A percentile compares a stretch with the other conserved stretches of the same genome.
Evolutionary conservation across 306 rosid species (phyloP).

Genomic region (Dicorynia guianensis): DNA sequence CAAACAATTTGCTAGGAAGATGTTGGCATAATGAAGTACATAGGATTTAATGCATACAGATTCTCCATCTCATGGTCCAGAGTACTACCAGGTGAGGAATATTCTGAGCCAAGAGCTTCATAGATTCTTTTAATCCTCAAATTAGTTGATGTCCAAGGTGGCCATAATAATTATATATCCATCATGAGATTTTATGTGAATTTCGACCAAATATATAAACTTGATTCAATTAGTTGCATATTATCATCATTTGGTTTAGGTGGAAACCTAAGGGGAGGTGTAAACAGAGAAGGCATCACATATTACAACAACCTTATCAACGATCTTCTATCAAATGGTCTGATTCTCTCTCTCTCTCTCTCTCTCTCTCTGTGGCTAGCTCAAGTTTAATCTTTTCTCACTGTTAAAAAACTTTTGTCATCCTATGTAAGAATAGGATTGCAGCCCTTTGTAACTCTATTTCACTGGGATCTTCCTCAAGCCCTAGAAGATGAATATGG

Average conservation of each 20-base stretch:
- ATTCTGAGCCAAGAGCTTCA: background rate
- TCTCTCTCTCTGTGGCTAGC: background rate
- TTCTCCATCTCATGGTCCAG: slow-evolving; percentile 68
- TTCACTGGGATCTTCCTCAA: slow-evolving; percentile 72
- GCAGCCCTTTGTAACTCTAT: slow-evolving; percentile 56
- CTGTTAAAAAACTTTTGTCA: background rate
- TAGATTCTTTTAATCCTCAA: slow-evolving; percentile 5
- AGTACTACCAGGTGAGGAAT: slow-evolving; percentile 56
- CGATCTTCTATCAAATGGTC: slow-evolving; percentile 60
- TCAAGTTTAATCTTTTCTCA: background rate
- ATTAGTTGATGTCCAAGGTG: background rate
- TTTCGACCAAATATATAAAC: background rate
- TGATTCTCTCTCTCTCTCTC: background rate
- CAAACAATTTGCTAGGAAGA: slow-evolving; percentile 50
- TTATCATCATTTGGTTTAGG: slow-evolving; percentile 36
- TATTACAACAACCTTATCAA: slow-evolving; percentile 66
- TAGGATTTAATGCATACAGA: slow-evolving; percentile 57
- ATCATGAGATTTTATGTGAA: background rate
- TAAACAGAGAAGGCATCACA: slow-evolving; percentile 54
- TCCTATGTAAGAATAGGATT: slow-evolving; percentile 40
- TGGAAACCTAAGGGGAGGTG: slow-evolving; percentile 57
- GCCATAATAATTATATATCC: background rate
- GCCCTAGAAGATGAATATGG: slow-evolving; percentile 60
- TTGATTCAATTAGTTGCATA: background rate
- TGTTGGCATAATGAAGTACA: slow-evolving; percentile 46